Conservation (phyloP, 1,139 yeast genomes). For the Suhomyces ambrosiae region DNA sequence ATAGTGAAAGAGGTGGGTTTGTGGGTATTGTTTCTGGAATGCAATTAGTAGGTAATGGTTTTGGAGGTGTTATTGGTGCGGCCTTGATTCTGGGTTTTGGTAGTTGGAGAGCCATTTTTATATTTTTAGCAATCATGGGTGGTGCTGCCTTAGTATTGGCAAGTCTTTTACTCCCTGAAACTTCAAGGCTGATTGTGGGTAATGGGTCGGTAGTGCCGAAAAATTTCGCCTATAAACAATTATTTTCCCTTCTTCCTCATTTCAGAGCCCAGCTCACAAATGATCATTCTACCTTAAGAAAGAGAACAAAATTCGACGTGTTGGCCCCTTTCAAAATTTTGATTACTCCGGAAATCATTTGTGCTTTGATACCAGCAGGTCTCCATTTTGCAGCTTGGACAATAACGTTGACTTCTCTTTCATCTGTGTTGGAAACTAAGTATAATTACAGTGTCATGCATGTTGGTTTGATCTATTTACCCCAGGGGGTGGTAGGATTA, state of each 20-base stretch:
- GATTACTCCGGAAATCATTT: conserved; percentile 24
- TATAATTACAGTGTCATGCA: conserved; percentile 38
- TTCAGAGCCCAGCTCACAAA: conserved; percentile 29
- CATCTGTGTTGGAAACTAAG: conserved; percentile 32
- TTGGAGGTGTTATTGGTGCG: conserved; percentile 45
- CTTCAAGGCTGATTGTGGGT: conserved; percentile 39
- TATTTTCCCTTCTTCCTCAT: conserved; percentile 27
- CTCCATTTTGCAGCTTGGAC: conserved; percentile 43
- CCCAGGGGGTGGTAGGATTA: conserved; percentile 40
- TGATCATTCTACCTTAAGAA: conserved; percentile 29
- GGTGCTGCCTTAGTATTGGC: conserved; percentile 32
- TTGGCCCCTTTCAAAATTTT: conserved; percentile 35
- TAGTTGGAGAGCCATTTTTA: conserved; percentile 42
- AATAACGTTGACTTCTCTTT: conserved; percentile 35
- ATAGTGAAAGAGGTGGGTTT: conserved; percentile 41
- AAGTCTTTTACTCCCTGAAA: conserved; percentile 36
- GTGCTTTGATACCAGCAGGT: conserved; percentile 35
- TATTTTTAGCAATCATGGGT: conserved; percentile 41
- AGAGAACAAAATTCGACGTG: conserved; percentile 24
- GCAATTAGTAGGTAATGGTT: conserved; percentile 41
- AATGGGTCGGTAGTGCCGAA: conserved; percentile 39
- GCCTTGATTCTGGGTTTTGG: conserved; percentile 31
- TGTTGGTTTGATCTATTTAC: conserved; percentile 42
- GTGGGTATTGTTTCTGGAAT: conserved; percentile 41
- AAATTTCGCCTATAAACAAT: conserved; percentile 23